phyloP scores from a whole-genome alignment of 2,329 filamentous ascomycete species.

The Bretziella fagacearum region DNA sequence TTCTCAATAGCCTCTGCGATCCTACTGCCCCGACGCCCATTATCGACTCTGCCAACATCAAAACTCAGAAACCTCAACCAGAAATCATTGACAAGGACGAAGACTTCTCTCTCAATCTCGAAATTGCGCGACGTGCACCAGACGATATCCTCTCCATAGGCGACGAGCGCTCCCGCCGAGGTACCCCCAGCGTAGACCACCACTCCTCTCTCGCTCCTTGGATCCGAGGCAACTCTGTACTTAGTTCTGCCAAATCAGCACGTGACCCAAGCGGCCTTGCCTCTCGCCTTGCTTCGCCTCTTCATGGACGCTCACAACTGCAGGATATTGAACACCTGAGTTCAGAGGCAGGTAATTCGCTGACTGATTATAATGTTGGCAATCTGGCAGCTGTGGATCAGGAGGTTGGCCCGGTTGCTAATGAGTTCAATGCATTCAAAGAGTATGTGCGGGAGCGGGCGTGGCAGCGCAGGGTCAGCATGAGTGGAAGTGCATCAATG shows the following conservation, averaged over 20 bases:
- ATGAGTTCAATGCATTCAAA: constrained; percentile 1
- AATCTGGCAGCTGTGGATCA: neutral
- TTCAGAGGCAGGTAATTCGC: constrained; percentile 1
- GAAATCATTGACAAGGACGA: neutral
- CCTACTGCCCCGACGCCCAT: neutral
- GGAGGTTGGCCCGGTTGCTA: neutral
- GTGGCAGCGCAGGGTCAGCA: neutral
- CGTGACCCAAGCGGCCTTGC: constrained; percentile 19
- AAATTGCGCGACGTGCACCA: constrained; percentile 2
- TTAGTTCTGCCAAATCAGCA: constrained; percentile 29
- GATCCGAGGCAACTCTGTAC: constrained; percentile 31
- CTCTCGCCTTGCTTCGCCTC: constrained; percentile 1
- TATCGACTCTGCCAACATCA: neutral
- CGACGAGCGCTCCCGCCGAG: constrained; percentile 12
- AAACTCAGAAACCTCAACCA: neutral
- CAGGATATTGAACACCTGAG: constrained; percentile 13
- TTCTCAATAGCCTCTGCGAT: constrained; percentile 18
- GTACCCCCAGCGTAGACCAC: constrained; percentile 48
- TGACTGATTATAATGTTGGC: constrained; percentile 4
- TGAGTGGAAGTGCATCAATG: constrained; percentile 1
- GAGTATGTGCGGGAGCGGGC: constrained; percentile 3
- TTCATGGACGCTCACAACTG: neutral
- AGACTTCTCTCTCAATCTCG: neutral
- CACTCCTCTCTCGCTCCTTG: constrained; percentile 38
- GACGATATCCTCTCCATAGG: constrained; percentile 27